Evolutionary conservation across 306 rosid genomes (phyloP), one percentile per base, ranked within the genome.

Genomic region (Echinosophora koreensis): DNA sequence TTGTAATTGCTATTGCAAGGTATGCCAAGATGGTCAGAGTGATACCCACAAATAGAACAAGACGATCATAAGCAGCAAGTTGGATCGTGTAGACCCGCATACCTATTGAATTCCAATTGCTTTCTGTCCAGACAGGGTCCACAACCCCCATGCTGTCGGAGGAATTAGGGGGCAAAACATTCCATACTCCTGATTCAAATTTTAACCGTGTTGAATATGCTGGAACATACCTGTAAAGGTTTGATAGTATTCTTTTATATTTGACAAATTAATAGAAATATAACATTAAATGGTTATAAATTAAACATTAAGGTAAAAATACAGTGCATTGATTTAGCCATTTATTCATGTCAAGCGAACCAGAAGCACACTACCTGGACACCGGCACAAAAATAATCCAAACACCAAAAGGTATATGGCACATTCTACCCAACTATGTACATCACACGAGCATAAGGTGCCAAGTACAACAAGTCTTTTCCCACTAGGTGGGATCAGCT

Each of bases 41-140:
- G 37, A 94, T 84, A 61, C 97, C 97, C 13, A 84, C 97, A 41
- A 89, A 77, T 60, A 94, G 84, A 76, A 94, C 87, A 71, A 92
- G 51, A 16, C 78, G 79, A 75, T 94, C 98, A 8, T 87, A 94
- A 22, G 84, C 80, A 28, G 86, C 70, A 77, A 61, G 55, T 82
- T 90, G 98, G 81, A 87, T 66, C 0, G 89, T 87, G 83, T 92
- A 94, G 62, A 92, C 76, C 44, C 93, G 94, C 47, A 91, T 84
- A 35, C 96, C 93, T 22, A 90, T 85, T 18, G 87, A 52, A 84
- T 92, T 87, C 98, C 98, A 94, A 80, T 94, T 92, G 83, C 98
- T 94, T 81, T 94, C 98, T 16, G 97, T 90, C 98, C 98, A 94
- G 81, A 94, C 86, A 44, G 94, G 87, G 56, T 94, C 98, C 68